These are phyloP conservation scores for Lumnitzera littorea DNA, from an alignment of 345 rosid species.

Conservation along the genomic window DNA sequence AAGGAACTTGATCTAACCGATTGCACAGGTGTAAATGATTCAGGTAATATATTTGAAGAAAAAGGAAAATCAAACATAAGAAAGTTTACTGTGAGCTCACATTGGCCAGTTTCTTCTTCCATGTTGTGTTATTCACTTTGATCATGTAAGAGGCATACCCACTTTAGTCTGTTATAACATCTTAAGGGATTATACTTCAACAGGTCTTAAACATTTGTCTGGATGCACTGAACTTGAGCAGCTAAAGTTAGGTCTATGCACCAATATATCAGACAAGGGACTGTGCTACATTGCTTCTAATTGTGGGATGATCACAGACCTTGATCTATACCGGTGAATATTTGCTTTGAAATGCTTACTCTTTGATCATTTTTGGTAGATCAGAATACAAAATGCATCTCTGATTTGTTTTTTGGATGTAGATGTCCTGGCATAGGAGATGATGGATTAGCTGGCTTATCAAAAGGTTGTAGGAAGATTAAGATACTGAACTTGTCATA, in stretches of 20 bases:
- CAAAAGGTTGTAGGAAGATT: conserved; percentile 73
- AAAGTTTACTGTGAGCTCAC: not conserved
- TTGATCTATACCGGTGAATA: conserved; percentile 81
- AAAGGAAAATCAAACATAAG: not conserved
- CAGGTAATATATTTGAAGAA: conserved; percentile 31
- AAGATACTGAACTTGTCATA: conserved; percentile 69
- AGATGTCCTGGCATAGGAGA: conserved; percentile 69
- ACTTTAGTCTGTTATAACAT: conserved; percentile 2
- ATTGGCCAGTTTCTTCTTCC: not conserved
- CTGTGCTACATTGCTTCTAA: conserved; percentile 48
- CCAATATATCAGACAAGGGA: conserved; percentile 65
- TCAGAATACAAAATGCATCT: not conserved
- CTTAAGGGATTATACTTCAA: conserved; percentile 1
- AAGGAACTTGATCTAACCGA: conserved; percentile 92
- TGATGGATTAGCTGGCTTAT: conserved; percentile 64
- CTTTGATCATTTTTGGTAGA: not conserved
- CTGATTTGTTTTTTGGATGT: conserved; percentile 9
- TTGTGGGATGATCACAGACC: conserved; percentile 56
- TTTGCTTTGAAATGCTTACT: conserved; percentile 1
- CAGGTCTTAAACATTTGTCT: conserved; percentile 76
- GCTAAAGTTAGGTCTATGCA: conserved; percentile 77
- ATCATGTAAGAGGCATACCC: not conserved
- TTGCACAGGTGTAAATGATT: conserved; percentile 60
- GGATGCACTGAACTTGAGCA: conserved; percentile 52
- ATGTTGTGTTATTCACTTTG: conserved; percentile 1